Evolutionary conservation across 2,329 filamentous ascomycete genomes (phyloP).

Genomic region (Sporothrix brasiliensis): DNA sequence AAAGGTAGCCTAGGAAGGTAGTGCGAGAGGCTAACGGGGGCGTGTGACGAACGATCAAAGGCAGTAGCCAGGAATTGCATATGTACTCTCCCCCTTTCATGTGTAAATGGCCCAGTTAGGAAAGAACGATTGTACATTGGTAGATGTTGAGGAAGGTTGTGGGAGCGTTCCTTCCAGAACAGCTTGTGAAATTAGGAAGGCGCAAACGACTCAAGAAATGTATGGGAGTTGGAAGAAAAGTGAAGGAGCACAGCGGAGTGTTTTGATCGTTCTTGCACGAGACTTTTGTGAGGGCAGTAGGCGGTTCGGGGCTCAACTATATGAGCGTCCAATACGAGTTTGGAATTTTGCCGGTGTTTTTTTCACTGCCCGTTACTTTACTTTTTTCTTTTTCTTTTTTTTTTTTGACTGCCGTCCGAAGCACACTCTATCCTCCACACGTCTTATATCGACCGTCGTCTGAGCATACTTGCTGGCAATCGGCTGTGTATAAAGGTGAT

Average conservation of each 20-base stretch:
- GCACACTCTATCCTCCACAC: slow-evolving; percentile 2
- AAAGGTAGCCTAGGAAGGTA: slow-evolving; percentile 32
- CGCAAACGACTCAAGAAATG: background rate
- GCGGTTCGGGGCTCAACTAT: background rate
- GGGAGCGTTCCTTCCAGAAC: slow-evolving; percentile 10
- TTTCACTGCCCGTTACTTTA: background rate
- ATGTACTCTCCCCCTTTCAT: background rate
- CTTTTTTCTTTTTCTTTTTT: too few species aligned
- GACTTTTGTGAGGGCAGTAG: background rate
- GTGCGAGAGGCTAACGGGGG: slow-evolving; percentile 32
- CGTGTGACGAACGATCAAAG: slow-evolving; percentile 27
- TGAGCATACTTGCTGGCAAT: background rate
- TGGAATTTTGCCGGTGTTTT: slow-evolving; percentile 9
- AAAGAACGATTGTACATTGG: slow-evolving; percentile 1
- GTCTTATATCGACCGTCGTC: background rate
- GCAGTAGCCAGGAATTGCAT: slow-evolving; percentile 20
- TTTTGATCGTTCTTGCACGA: background rate
- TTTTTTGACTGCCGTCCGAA: background rate
- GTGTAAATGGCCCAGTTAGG: slow-evolving; percentile 22
- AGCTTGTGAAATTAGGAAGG: background rate
- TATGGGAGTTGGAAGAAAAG: background rate
- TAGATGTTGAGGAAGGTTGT: slow-evolving; percentile 8
- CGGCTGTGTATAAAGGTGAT: background rate
- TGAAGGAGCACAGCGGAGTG: slow-evolving; percentile 1
- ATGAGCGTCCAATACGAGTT: background rate